Evolutionary conservation across 2,329 filamentous ascomycete species (phyloP), one percentile per base, ranked within the genome.

Genomic region (Hypoxylon sp.): DNA sequence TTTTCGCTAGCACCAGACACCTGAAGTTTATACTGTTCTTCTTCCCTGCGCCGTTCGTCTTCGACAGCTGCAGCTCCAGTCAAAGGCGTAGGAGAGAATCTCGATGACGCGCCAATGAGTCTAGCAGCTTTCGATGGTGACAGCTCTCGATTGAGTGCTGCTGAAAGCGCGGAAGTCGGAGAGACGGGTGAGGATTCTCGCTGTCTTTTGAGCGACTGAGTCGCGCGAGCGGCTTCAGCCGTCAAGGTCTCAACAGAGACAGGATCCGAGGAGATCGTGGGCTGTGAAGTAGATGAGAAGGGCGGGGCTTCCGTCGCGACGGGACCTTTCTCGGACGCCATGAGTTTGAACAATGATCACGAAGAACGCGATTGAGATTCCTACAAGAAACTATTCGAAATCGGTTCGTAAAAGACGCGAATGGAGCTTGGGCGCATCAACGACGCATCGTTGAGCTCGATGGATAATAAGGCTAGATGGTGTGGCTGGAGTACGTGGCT

Each of bases 101-200:
- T 79, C 36, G 80, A 79, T 57, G 80, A 73, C 72, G 83, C 71
- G 50, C 82, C 83, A 21, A 68, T 68, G 21, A 87, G 79, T 28
- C 86, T 84, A 60, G 85, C 85, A 52, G 85, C 80, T 75, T 89
- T 88, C 56, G 83, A 81, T 4, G 86, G 86, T 25, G 86, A 87
- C 17, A 82, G 78, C 56, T 84, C 80, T 57, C 79, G 75, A 70
- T 79, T 73, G 59, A 78, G 74, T 32, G 77, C 52, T 6, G 73
- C 55, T 6, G 74, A 72, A 64, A 77, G 66, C 17, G 72, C 74
- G 43, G 76, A 77, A 7, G 73, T 76, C 28, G 78, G 78, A 51
- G 79, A 80, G 25, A 79, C 76, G 25, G 83, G 83, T 9, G 83
- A 84, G 13, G 80, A 78, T 73, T 85, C 84, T 66, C 83, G 84